Percentiles rank a stretch among this genome's conserved stretches.
Conservation (phyloP, 78 protist species). For the Pigoraptor vietnamica region DNA sequence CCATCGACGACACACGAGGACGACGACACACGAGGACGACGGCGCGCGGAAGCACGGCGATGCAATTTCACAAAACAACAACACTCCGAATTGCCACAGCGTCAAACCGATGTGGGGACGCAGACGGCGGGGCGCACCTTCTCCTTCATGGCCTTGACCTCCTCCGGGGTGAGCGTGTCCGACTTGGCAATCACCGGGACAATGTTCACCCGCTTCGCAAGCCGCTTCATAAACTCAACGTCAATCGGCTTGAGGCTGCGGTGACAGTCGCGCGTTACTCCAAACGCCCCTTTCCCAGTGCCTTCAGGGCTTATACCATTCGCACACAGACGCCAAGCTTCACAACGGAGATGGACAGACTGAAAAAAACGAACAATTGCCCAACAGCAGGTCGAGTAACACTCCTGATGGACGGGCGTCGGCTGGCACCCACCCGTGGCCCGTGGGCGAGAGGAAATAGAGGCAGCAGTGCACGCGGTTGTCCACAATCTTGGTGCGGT, state of each 20-base stretch:
- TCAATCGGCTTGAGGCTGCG: slow-evolving; percentile 8
- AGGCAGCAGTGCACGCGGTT: slow-evolving; percentile 36
- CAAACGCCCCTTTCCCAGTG: not conserved
- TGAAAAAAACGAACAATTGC: too few relatives aligned
- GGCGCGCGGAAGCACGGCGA: too few relatives aligned
- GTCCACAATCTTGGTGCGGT: slow-evolving; percentile 17
- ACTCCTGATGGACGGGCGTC: not conserved
- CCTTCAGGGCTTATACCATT: not conserved
- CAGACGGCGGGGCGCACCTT: too few relatives aligned
- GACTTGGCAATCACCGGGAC: slow-evolving; percentile 43
- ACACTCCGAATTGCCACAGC: too few relatives aligned
- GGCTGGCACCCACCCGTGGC: slow-evolving; percentile 26
- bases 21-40: not conserved
- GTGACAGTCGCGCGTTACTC: not conserved
- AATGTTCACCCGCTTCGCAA: slow-evolving; percentile 23
- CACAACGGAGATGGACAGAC: too few relatives aligned
- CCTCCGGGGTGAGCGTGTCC: slow-evolving; percentile 6
- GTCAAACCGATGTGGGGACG: too few relatives aligned
- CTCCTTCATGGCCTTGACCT: not conserved
- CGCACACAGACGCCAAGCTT: too few relatives aligned
- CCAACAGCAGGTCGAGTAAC: too few relatives aligned
- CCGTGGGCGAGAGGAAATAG: slow-evolving; percentile 32
- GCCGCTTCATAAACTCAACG: not conserved
- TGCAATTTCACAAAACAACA: too few relatives aligned
- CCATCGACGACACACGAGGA: not conserved